These are phyloP conservation scores for Elongisporangium undulatum DNA, from an alignment of 352 stramenopile species.

Conservation along the genomic window DNA sequence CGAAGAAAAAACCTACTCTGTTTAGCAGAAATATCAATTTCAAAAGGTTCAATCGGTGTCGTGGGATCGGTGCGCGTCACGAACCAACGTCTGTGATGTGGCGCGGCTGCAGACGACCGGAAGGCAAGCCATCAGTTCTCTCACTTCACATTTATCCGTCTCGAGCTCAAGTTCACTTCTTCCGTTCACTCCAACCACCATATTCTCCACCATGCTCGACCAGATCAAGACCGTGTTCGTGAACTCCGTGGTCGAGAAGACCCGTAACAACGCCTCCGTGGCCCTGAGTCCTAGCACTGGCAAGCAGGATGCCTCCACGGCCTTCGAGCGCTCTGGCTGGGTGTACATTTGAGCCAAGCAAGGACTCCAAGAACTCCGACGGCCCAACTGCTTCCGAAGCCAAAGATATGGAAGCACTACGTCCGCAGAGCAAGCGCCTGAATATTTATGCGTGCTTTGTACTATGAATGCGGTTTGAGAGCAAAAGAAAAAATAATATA, in stretches of 20 bases:
- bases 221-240: slow-evolving; percentile 67
- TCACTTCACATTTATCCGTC: not conserved
- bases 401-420: not conserved
- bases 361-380: not conserved
- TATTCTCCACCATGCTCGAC: slow-evolving; percentile 43
- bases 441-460: not conserved
- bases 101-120: not conserved
- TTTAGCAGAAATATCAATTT: not conserved
- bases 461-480: not conserved
- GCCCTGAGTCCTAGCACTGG: slow-evolving; percentile 32
- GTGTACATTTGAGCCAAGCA: slow-evolving; percentile 52
- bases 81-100: not conserved
- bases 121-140: not conserved
- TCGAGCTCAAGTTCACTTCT: not conserved
- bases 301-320: slow-evolving; percentile 54
- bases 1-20: not conserved
- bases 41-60: not conserved
- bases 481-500: not conserved
- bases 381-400: not conserved
- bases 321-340: slow-evolving; percentile 75
- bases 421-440: not conserved
- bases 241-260: slow-evolving; percentile 21
- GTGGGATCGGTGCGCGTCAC: not conserved
- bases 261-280: slow-evolving; percentile 6
- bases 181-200: not conserved